These are phyloP conservation scores for Thelonectria blattea DNA, from an alignment of 2,329 filamentous ascomycete genomes.

Conservation along the genomic window DNA sequence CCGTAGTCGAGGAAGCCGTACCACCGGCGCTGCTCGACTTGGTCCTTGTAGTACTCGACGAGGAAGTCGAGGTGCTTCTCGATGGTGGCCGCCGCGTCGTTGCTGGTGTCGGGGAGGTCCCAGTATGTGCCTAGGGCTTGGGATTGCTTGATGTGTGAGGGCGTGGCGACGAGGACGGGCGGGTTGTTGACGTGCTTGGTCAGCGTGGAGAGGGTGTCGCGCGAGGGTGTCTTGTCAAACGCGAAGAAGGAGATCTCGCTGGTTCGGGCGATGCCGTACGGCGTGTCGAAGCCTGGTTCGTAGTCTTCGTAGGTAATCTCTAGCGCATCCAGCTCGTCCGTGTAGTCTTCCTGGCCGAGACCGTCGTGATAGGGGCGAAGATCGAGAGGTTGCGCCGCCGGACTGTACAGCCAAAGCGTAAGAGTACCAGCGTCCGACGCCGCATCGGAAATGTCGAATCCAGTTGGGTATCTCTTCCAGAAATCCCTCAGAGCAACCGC, in stretches of 20 bases:
- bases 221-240: conserved; percentile 58
- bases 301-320: conserved; percentile 70
- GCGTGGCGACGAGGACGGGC: conserved; percentile 55
- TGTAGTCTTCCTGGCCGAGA: conserved; percentile 60
- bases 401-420: conserved; percentile 67
- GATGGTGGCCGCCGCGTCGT: conserved; percentile 43
- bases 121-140: conserved; percentile 63
- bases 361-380: conserved; percentile 64
- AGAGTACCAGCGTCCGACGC: conserved; percentile 56
- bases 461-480: conserved; percentile 67
- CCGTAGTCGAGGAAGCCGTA: conserved; percentile 69
- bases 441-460: conserved; percentile 60
- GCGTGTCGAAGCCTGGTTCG: conserved; percentile 60
- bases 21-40: conserved; percentile 64
- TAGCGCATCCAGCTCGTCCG: conserved; percentile 63
- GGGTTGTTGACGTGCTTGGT: conserved; percentile 56
- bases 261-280: conserved; percentile 63
- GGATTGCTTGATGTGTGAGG: conserved; percentile 57
- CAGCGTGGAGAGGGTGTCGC: conserved; percentile 51
- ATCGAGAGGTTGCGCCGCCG: conserved; percentile 61
- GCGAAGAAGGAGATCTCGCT: conserved; percentile 62
- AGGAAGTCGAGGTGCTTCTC: conserved; percentile 63
- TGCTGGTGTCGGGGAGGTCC: conserved; percentile 47
- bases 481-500: conserved; percentile 65
- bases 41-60: conserved; percentile 59